Evolutionary conservation across 345 rosid genomes (phyloP), one percentile per base, ranked within the genome.

Genomic region (Salix viminalis): DNA sequence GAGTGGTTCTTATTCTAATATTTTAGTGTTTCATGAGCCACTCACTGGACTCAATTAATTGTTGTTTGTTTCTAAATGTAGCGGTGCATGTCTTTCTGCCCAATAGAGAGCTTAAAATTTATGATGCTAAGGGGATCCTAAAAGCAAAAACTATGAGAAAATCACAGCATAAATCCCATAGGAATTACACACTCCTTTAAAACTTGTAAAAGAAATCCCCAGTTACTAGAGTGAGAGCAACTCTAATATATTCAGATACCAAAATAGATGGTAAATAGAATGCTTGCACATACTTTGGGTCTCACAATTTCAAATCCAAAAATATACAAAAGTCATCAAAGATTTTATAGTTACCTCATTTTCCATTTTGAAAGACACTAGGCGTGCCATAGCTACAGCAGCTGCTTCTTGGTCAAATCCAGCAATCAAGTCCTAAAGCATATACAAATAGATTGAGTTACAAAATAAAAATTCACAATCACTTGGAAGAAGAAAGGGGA

Each of bases 351-450:
- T 82, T 86, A 96, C 99, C 99, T 93, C 98, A 54, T 83, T 88
- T 90, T 93, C 98, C 98, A 96, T 96, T 86, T 93, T 93, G 87
- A 92, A 93, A 79, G 97, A 93, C 72, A 92, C 91, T 69, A 88
- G 77, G 48, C 98, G 94, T 77, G 99, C 97, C 91, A 92, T 90
- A 77, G 89, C 94, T n/a, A 87, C 97, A 82, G 89, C 96, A 80
- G 98, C 97, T 79, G 99, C 97, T 91, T 96, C 99, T 90, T 96
- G 99, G 84, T 96, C 99, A 88, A 96, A 96, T 54, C 99, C 98
- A 78, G 96, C 85, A 76, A 86, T 86, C 89, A 96, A 87, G 77
- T 96, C 99, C 99, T 96, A 79, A 62, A 86, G 67, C 65, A 82
- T 70, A 82, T 77, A 6, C 0, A 41, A 70, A 30, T 28, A 32